A percentile compares a stretch with the other conserved stretches of the same genome.
Evolutionary conservation across 2,329 filamentous ascomycete genomes (phyloP).

Genomic region (Sarocladiaceae sp.): DNA sequence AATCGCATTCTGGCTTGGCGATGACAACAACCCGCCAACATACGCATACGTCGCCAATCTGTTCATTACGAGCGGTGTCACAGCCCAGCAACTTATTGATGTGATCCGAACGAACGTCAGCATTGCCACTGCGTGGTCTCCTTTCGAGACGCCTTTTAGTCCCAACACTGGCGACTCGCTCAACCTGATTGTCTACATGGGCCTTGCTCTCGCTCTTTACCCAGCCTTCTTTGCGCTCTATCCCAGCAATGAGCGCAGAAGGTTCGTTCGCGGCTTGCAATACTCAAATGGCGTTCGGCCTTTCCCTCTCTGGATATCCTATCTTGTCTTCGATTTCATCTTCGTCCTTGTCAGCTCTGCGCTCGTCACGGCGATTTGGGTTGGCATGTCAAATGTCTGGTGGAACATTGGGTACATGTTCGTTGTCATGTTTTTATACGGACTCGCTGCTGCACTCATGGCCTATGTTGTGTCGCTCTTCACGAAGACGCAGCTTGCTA

Average conservation of each 20-base stretch:
- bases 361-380: constrained; percentile 66
- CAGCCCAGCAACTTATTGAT: constrained; percentile 62
- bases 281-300: constrained; percentile 89
- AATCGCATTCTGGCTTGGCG: constrained; percentile 73
- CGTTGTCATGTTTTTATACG: constrained; percentile 75
- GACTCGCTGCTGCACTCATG: constrained; percentile 69
- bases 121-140: constrained; percentile 67
- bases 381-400: constrained; percentile 61
- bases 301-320: constrained; percentile 79
- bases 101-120: constrained; percentile 62
- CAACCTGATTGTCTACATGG: constrained; percentile 78
- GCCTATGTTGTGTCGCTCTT: constrained; percentile 81
- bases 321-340: constrained; percentile 73
- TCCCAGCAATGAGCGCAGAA: constrained; percentile 75
- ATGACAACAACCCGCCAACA: constrained; percentile 54
- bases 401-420: constrained; percentile 80
- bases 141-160: constrained; percentile 71
- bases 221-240: constrained; percentile 88
- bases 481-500: constrained; percentile 71
- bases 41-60: constrained; percentile 68
- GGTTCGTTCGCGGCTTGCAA: constrained; percentile 77
- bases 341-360: constrained; percentile 65
- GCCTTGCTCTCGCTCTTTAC: constrained; percentile 71
- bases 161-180: constrained; percentile 67
- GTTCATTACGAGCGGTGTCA: constrained; percentile 52